Evolutionary conservation across 2,329 filamentous ascomycete genomes (phyloP).

Genomic region (Penicillium sp.): DNA sequence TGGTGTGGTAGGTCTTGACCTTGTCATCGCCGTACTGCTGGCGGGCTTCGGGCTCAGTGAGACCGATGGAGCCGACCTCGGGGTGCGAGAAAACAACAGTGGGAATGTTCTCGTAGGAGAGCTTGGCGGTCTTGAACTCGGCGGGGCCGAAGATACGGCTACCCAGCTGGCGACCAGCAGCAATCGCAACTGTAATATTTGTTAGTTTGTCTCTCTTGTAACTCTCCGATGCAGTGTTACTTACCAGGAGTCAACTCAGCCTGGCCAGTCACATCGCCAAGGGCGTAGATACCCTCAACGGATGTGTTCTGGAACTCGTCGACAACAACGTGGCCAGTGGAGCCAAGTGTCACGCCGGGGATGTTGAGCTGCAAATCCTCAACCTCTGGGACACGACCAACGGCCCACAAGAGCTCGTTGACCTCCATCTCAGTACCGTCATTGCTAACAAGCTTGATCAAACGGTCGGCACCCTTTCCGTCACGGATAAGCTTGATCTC

Average conservation of each 20-base stretch:
- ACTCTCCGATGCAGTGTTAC: constrained; percentile 2
- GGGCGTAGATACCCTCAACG: constrained; percentile 49
- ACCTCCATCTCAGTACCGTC: constrained; percentile 47
- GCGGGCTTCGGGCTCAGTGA: constrained; percentile 52
- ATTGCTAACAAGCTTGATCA: constrained; percentile 45
- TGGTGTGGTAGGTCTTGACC: constrained; percentile 52
- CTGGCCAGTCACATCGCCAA: constrained; percentile 54
- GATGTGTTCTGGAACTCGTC: constrained; percentile 54
- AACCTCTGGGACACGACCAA: constrained; percentile 49
- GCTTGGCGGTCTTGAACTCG: constrained; percentile 44
- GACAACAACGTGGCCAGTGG: constrained; percentile 44
- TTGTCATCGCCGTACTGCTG: constrained; percentile 50
- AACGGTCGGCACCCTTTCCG: constrained; percentile 48
- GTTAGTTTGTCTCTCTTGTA: background rate
- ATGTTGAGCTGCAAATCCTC: constrained; percentile 44
- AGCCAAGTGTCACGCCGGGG: constrained; percentile 43
- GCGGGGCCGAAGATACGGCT: constrained; percentile 52
- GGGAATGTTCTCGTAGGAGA: constrained; percentile 53
- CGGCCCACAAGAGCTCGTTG: constrained; percentile 53
- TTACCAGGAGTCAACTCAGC: constrained; percentile 52
- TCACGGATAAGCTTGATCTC: constrained; percentile 47
- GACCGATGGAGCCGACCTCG: constrained; percentile 50
- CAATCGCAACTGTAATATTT: constrained; percentile 46
- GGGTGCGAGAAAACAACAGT: constrained; percentile 56
- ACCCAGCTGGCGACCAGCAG: constrained; percentile 51